phyloP scores from a whole-genome alignment of 768 basidiomycete species.

The Hygrophorus pudorinus region DNA sequence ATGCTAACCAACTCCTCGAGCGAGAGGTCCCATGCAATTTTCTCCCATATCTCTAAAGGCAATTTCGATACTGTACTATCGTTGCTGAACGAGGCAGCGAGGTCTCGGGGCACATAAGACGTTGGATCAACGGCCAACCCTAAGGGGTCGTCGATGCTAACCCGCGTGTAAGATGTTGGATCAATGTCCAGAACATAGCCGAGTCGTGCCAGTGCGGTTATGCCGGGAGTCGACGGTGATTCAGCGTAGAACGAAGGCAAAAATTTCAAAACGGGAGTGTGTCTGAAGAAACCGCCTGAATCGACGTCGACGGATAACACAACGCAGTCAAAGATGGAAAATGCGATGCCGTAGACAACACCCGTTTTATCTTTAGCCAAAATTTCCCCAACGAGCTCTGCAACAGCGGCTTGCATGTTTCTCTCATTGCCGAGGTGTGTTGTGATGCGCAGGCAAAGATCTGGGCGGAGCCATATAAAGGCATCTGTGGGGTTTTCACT shows the following conservation, averaged over 20 bases:
- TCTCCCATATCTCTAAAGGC: too few relatives aligned
- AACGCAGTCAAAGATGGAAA: conserved; percentile 16
- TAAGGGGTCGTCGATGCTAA: too few relatives aligned
- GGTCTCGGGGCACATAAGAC: too few relatives aligned
- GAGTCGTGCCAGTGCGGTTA: conserved; percentile 8
- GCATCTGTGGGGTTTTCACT: neutral
- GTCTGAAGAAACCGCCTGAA: conserved; percentile 6
- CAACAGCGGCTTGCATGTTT: conserved; percentile 3
- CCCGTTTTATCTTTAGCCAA: neutral
- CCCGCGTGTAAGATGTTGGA: too few relatives aligned
- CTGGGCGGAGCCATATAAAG: neutral
- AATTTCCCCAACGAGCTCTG: neutral
- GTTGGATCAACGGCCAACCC: neutral
- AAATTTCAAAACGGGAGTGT: conserved; percentile 12
- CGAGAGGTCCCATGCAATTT: too few relatives aligned
- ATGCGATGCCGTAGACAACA: conserved; percentile 3
- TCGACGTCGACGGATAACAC: conserved; percentile 8
- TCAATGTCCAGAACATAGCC: neutral
- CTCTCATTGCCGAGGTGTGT: conserved; percentile 15
- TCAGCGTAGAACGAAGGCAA: conserved; percentile 10
- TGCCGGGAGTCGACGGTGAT: conserved; percentile 11
- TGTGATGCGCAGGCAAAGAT: conserved; percentile 8
- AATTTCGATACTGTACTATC: too few relatives aligned
- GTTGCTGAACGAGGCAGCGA: too few relatives aligned
- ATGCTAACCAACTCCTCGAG: too few relatives aligned